Conservation (phyloP, 108 stramenopile genomes). For the Fragilariopsis cylindrus region DNA sequence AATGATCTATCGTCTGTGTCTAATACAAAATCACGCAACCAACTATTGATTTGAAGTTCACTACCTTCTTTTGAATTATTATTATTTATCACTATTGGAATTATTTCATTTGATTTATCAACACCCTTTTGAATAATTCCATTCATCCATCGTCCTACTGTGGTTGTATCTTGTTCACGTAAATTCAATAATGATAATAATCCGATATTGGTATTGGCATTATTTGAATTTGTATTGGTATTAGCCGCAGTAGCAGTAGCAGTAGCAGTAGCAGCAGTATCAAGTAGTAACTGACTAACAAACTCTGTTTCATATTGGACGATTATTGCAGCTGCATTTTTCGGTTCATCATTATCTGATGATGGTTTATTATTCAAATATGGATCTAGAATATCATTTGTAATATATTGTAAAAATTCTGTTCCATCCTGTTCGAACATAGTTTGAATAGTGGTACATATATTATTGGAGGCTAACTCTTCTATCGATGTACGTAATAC, state of each 20-base stretch:
- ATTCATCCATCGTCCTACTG: conserved; percentile 24
- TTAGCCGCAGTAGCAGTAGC: too few species aligned
- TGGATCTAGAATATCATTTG: background rate
- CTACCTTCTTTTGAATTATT: too few species aligned
- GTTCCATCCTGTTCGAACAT: conserved; percentile 10
- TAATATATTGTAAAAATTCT: conserved; percentile 12
- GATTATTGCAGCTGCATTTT: background rate
- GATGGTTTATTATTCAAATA: background rate
- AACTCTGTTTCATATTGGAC: background rate
- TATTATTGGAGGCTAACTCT: background rate
- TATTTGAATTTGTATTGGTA: too few species aligned
- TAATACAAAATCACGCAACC: conserved; percentile 47
- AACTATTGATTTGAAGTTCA: conserved; percentile 49
- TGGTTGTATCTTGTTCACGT: background rate
- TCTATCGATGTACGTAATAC: conserved; percentile 22
- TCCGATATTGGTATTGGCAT: too few species aligned
- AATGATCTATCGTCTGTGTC: conserved; percentile 39
- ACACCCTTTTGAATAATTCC: conserved; percentile 14
- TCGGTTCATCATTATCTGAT: background rate
- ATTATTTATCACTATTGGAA: background rate
- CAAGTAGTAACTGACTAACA: too few species aligned
- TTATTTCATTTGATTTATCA: conserved; percentile 3
- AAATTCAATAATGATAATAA: conserved; percentile 5
- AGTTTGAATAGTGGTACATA: conserved; percentile 21
- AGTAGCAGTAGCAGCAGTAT: too few species aligned